Base-by-base conservation (phyloP, 208 protist genomes). In the Trichomonas vaginalis region DNA sequence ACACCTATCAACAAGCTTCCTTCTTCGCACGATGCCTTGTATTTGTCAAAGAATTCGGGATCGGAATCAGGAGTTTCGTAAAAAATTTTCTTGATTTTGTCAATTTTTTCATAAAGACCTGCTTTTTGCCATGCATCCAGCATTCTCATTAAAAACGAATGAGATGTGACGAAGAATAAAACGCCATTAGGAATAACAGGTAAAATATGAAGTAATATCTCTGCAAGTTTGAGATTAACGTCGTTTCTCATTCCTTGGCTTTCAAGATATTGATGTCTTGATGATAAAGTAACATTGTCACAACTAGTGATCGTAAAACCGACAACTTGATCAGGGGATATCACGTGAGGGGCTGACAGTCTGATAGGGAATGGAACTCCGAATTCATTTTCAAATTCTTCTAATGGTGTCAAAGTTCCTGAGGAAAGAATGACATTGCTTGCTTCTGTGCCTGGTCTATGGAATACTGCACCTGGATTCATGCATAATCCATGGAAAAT, bases 131-230 rank as follows among this genome's bases (percentile, higher is more conserved):
- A 96, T 37, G 56, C 46, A 14, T 35, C n/a, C 0, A 96, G 17
- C 37, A 95, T 46, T 23, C 0, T 3, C 37, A 46, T 56, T 35
- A 96, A 46, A 32, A 95, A 39, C 2, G 32, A 40, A 49, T 96
- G 95, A 23, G 96, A 96, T 40, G 83, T 86, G 0, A 96, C 10
- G 42, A 96, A 96, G 15, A 96, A 92, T 23, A 96, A 82, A 51
- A 96, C 87, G 12, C 96, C 96, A 15, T 56, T 40, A 23, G 96
- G 96, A 96, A 96, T 96, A 6, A 37, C 8, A 9, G 35, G 40
- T 2, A 95, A 46, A 35, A 96, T 40, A 27, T 80, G 14, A 23
- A 95, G 32, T n/a, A 96, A 62, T 3, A 83, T 96, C 39, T 88
- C 37, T 46, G 14, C 96, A 35, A 96, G 27, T 35, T 6, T 45